Evolutionary conservation across 1,284 basidiomycete genomes (phyloP).

Genomic region (Cryptococcus sp.): DNA sequence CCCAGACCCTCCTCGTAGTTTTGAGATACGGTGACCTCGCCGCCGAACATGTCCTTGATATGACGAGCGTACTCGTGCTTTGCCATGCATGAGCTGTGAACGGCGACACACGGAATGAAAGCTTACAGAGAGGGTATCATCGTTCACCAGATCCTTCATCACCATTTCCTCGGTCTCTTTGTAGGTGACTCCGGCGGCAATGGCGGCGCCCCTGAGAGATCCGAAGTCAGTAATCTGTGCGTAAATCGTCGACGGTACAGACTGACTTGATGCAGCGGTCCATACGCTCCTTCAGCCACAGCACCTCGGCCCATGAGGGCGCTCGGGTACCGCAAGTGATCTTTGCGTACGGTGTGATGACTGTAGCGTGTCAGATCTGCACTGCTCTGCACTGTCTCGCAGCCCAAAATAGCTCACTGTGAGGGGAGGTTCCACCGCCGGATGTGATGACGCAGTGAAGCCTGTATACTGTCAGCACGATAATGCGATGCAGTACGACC

Average conservation of each 20-base stretch:
- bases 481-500: conserved; percentile 13
- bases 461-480: conserved; percentile 38
- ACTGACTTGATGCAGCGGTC: conserved; percentile 66
- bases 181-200: too few relatives aligned
- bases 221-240: too few relatives aligned
- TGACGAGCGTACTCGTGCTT: neutral
- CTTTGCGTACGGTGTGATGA: conserved; percentile 75
- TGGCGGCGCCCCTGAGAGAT: too few relatives aligned
- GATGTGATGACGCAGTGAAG: conserved; percentile 68
- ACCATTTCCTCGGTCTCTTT: too few relatives aligned
- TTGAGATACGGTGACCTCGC: neutral
- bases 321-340: conserved; percentile 70
- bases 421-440: conserved; percentile 62
- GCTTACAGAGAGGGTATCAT: too few relatives aligned
- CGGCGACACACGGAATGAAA: too few relatives aligned
- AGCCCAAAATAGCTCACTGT: conserved; percentile 57
- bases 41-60: conserved; percentile 1
- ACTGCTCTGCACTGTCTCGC: neutral
- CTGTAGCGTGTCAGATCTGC: conserved; percentile 23
- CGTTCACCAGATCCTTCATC: too few relatives aligned
- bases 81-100: too few relatives aligned
- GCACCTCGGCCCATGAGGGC: conserved; percentile 63
- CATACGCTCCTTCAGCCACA: conserved; percentile 60
- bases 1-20: neutral
- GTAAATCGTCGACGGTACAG: too few relatives aligned